Percentiles rank a stretch among this genome's conserved stretches.
Evolutionary conservation across 2,329 filamentous ascomycete genomes (phyloP).

Genomic region (Xylariales sp.): DNA sequence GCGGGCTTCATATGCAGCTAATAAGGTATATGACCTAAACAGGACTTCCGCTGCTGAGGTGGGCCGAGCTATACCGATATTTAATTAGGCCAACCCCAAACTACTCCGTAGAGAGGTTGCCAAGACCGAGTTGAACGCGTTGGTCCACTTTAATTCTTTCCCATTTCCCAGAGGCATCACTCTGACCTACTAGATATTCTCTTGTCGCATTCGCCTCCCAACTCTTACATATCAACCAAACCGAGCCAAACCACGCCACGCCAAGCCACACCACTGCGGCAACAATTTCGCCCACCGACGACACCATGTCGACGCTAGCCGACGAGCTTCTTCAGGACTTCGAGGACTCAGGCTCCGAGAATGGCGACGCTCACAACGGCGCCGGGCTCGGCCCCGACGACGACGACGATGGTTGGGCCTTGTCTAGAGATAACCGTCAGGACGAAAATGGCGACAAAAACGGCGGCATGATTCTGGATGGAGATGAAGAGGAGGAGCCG

Average conservation of each 20-base stretch:
- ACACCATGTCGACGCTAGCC: slow-evolving; percentile 84
- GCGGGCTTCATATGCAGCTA: no score
- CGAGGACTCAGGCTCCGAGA: slow-evolving; percentile 84
- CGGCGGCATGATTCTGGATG: slow-evolving; percentile 68
- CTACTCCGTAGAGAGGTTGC: neutral
- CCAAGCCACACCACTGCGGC: neutral
- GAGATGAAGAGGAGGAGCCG: slow-evolving; percentile 67
- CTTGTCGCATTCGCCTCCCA: slow-evolving; percentile 15
- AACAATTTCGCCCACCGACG: slow-evolving; percentile 8
- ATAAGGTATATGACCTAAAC: no score
- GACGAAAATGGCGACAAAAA: slow-evolving; percentile 57
- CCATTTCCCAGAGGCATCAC: neutral
- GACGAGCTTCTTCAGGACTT: slow-evolving; percentile 95
- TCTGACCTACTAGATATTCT: neutral
- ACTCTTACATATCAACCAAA: neutral
- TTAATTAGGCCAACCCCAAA: no score
- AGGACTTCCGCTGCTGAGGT: no score
- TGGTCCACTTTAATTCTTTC: slow-evolving; percentile 33
- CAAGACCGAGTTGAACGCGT: slow-evolving; percentile 6
- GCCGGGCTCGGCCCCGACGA: slow-evolving; percentile 58
- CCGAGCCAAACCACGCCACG: neutral
- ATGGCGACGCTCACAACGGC: slow-evolving; percentile 69
- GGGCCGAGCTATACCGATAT: no score
- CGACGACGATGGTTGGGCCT: slow-evolving; percentile 57
- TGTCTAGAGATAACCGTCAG: slow-evolving; percentile 50